Base-by-base conservation (phyloP, 2,329 filamentous ascomycete species). In the Colletotrichum cordylinicola region DNA sequence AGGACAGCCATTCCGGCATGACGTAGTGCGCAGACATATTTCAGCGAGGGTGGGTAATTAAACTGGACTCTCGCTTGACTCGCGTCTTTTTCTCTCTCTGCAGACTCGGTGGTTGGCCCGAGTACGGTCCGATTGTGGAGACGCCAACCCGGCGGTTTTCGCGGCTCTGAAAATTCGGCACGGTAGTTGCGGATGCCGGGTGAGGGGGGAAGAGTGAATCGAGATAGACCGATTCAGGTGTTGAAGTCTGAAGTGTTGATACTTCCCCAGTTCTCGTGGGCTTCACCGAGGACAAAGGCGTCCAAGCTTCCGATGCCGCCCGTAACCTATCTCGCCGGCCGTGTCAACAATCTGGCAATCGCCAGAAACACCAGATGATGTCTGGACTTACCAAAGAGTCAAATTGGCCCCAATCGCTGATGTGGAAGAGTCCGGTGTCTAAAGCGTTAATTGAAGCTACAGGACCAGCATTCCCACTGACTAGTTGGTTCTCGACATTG, bases 341-440 rank as follows among this genome's bases (percentile, higher is more conserved):
- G 10, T 33, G 12, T 67, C n/a, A 67, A 13, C 24, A 27, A 8
- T 4, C n/a, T 33, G 29, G 15, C 43, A 27, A 10, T n/a, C 13
- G 56, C 10, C 16, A 3, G 3, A 10, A 21, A 9, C 13, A 35
- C 18, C 10, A 35, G 3, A 16, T 2, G 15, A n/a, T 12, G 10
- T 12, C 1, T 67, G 29, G 3, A 75, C 77, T 75, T 67, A 79
- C 78, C 65, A 80, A n/a, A 15, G 79, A 79, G 24, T 80, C 79
- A 39, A 80, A 81, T 24, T 81, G 79, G 2, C 78, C 79, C 80
- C 80, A 81, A 9, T 79, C 77, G 6, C 77, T 75, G 64, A 80
- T 73, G 8, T 78, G 77, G 2, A 77, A 66, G 21, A 79, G 75
- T 9, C 62, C 74, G 5, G 75, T 77, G 5, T 75, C 74, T 0